Conservation (phyloP, 2,329 filamentous ascomycete genomes). For the Hypoxylon sp. region DNA sequence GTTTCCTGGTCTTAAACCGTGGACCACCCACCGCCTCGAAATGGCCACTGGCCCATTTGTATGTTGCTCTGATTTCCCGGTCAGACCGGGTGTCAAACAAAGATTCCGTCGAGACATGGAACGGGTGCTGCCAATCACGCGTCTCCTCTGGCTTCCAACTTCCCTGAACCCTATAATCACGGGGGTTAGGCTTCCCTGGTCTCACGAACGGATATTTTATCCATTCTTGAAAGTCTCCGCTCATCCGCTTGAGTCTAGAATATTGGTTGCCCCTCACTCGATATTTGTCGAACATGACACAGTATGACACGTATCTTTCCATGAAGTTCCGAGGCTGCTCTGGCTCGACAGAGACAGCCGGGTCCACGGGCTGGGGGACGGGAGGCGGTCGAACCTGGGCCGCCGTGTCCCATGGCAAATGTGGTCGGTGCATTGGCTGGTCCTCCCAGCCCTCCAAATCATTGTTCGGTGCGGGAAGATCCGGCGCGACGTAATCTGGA, state of each 20-base stretch:
- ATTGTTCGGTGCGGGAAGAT: background rate
- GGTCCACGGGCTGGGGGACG: too few species aligned
- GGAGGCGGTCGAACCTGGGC: too few species aligned
- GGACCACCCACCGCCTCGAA: background rate
- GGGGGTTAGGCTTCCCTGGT: background rate
- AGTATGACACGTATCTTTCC: background rate
- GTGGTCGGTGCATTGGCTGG: too few species aligned
- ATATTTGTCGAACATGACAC: background rate
- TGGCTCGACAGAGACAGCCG: too few species aligned
- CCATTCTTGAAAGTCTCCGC: background rate
- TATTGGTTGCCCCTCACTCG: slow-evolving; percentile 3
- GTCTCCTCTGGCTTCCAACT: background rate
- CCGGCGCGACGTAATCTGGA: background rate
- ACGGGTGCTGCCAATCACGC: background rate
- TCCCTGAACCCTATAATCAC: background rate
- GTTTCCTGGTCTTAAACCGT: background rate
- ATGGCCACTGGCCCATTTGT: background rate
- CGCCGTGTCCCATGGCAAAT: too few species aligned
- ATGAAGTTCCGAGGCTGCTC: background rate
- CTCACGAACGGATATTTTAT: background rate
- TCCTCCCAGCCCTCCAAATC: too few species aligned
- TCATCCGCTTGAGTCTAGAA: background rate
- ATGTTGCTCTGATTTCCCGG: background rate
- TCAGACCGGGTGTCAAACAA: background rate
- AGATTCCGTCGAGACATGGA: background rate